phyloP scores from a whole-genome alignment of 768 basidiomycete species.

The Kwoniella newhampshirensis region DNA sequence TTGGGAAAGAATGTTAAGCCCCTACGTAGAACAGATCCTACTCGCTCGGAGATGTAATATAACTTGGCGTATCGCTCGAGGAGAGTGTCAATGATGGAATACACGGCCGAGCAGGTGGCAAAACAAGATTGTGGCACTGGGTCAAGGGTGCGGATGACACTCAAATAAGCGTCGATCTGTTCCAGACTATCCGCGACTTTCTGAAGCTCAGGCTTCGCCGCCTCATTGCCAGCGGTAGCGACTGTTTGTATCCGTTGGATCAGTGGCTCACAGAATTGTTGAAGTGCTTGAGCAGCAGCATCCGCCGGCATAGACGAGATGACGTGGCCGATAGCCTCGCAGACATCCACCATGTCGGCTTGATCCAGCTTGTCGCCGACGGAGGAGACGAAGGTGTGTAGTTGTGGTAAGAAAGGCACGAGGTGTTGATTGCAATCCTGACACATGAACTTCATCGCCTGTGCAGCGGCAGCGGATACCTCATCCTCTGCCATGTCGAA shows the following conservation, averaged over 20 bases:
- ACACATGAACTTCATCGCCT: slow-evolving; percentile 93
- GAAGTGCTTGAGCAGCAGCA: slow-evolving; percentile 78
- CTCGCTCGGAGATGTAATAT: slow-evolving; percentile 75
- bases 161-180: slow-evolving; percentile 87
- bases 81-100: slow-evolving; percentile 78
- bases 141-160: slow-evolving; percentile 75
- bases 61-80: slow-evolving; percentile 73
- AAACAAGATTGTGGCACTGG: slow-evolving; percentile 77
- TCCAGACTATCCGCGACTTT: slow-evolving; percentile 80
- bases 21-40: slow-evolving; percentile 77
- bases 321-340: slow-evolving; percentile 92
- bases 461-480: slow-evolving; percentile 89
- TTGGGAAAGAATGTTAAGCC: slow-evolving; percentile 77
- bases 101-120: slow-evolving; percentile 74
- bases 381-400: slow-evolving; percentile 81
- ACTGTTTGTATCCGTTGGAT: slow-evolving; percentile 71
- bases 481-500: slow-evolving; percentile 72
- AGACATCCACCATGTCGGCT: slow-evolving; percentile 86
- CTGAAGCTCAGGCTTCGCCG: slow-evolving; percentile 71
- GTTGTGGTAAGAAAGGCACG: slow-evolving; percentile 82
- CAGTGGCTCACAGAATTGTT: slow-evolving; percentile 81
- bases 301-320: slow-evolving; percentile 92
- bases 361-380: slow-evolving; percentile 76
- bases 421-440: slow-evolving; percentile 96
- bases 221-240: slow-evolving; percentile 59